phyloP scores from a whole-genome alignment of 2,329 filamentous ascomycete genomes.

The Clonostachys byssicola region DNA sequence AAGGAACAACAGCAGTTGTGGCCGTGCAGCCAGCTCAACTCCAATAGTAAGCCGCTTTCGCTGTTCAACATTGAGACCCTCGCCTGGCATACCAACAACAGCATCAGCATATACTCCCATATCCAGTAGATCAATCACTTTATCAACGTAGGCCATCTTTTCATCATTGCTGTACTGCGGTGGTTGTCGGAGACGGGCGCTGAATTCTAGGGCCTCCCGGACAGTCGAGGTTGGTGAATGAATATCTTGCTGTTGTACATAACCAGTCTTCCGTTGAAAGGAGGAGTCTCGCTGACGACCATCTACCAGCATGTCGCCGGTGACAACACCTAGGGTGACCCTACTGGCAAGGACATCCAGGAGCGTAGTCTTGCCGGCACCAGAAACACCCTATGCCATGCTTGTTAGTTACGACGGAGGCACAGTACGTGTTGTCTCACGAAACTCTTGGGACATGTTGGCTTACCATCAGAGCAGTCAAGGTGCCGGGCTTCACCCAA shows the following conservation, averaged over 20 bases:
- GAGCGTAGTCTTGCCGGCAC: constrained; percentile 57
- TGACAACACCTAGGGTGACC: constrained; percentile 64
- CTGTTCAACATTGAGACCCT: constrained; percentile 36
- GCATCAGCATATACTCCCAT: constrained; percentile 48
- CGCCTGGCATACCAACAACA: constrained; percentile 34
- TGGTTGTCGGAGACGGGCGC: constrained; percentile 80
- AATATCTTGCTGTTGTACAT: constrained; percentile 61
- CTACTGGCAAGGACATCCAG: constrained; percentile 58
- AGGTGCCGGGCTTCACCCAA: constrained; percentile 83
- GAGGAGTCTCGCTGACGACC: constrained; percentile 58
- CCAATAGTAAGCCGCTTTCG: constrained; percentile 78
- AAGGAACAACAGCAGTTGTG: constrained; percentile 82
- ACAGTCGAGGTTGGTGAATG: constrained; percentile 30
- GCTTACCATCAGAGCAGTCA: constrained; percentile 73
- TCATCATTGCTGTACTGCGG: constrained; percentile 66
- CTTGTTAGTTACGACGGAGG: too few relatives aligned
- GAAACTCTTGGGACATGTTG: too few relatives aligned
- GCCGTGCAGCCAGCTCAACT: constrained; percentile 90
- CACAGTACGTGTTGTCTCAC: too few relatives aligned
- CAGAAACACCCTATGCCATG: constrained; percentile 17
- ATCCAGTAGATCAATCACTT: constrained; percentile 44
- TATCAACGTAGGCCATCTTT: constrained; percentile 62
- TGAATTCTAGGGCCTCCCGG: constrained; percentile 83
- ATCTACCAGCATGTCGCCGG: constrained; percentile 63
- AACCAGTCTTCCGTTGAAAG: constrained; percentile 66